These are phyloP conservation scores for Sistotremastrum suecicum DNA, from an alignment of 768 basidiomycete species.

Conservation along the genomic window DNA sequence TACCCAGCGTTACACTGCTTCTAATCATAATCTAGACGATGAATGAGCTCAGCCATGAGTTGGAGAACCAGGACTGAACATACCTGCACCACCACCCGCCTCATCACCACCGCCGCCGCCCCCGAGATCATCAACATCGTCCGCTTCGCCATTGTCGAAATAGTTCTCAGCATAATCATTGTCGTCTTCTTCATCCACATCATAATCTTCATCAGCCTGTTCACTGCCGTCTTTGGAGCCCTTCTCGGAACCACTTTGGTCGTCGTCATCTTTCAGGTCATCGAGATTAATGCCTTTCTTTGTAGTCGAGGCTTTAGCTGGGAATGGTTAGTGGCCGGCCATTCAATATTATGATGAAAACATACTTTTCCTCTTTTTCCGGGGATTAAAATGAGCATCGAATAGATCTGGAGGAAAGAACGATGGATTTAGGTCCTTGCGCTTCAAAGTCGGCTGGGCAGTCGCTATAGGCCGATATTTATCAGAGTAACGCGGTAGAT, in stretches of 20 bases:
- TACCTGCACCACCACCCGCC: slow-evolving; percentile 38
- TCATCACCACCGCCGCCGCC: slow-evolving; percentile 54
- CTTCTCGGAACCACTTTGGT: slow-evolving; percentile 43
- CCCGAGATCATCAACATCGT: slow-evolving; percentile 66
- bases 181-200: slow-evolving; percentile 83
- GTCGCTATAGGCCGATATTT: slow-evolving; percentile 55
- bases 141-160: slow-evolving; percentile 80
- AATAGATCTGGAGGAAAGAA: slow-evolving; percentile 72
- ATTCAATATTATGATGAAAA: not conserved
- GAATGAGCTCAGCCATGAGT: not conserved
- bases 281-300: slow-evolving; percentile 47
- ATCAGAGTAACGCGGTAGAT: slow-evolving; percentile 71
- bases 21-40: not conserved
- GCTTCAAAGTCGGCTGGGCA: slow-evolving; percentile 52
- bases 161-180: slow-evolving; percentile 87
- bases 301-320: slow-evolving; percentile 9
- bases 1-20: no score
- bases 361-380: slow-evolving; percentile 43
- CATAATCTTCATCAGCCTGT: slow-evolving; percentile 58
- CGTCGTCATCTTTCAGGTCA: slow-evolving; percentile 50
- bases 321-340: not conserved
- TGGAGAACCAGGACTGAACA: slow-evolving; percentile 1
- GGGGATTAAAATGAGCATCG: slow-evolving; percentile 68
- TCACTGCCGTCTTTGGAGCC: slow-evolving; percentile 55
- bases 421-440: slow-evolving; percentile 53